Conservation (phyloP, 2,329 filamentous ascomycete genomes). For the Trichophyton schoenleinii region DNA sequence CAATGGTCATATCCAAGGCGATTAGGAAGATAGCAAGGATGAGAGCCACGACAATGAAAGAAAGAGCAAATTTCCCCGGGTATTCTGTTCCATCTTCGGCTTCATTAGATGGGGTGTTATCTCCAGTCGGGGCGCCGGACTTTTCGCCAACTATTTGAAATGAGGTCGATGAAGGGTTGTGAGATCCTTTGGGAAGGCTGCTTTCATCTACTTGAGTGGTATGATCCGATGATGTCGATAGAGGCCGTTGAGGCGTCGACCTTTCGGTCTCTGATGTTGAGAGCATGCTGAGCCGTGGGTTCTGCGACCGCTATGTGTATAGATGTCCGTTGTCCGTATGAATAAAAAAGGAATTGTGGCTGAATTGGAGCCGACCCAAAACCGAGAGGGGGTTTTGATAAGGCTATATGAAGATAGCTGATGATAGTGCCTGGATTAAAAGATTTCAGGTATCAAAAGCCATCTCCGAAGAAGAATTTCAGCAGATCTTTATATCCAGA, state of each 20-base stretch:
- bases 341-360: not conserved
- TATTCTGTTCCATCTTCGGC: conserved; percentile 7
- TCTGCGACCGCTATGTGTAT: not conserved
- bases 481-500: not conserved
- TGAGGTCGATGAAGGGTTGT: not conserved
- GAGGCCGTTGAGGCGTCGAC: not conserved
- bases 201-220: conserved; percentile 5
- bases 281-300: not conserved
- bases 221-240: conserved; percentile 4
- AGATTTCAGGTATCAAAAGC: not conserved
- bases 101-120: not conserved
- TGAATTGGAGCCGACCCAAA: not conserved
- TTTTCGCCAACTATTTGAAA: not conserved
- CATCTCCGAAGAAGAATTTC: not conserved
- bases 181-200: not conserved
- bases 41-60: conserved; percentile 10
- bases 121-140: not conserved
- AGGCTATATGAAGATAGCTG: not conserved
- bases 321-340: no score
- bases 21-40: conserved; percentile 11
- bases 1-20: conserved; percentile 18
- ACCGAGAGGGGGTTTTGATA: not conserved
- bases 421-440: not conserved
- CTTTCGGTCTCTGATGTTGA: not conserved
- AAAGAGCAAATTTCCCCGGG: conserved; percentile 7